Conservation (phyloP, 2,329 filamentous ascomycete species). For the Colletotrichum phormii region DNA sequence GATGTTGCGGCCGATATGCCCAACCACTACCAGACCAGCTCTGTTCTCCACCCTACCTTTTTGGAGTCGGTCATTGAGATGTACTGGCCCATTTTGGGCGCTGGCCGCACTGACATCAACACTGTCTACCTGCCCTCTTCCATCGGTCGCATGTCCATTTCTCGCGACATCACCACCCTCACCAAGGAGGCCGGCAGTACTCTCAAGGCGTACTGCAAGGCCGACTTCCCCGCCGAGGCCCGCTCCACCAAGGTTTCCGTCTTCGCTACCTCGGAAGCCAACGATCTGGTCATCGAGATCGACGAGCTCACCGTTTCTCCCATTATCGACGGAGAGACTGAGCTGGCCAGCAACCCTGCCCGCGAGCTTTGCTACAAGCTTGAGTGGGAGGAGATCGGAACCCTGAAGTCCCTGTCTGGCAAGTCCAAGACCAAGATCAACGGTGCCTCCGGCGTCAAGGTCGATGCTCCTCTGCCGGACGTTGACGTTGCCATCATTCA, state of each 20-base stretch:
- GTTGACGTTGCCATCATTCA: constrained; percentile 38
- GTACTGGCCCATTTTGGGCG: constrained; percentile 48
- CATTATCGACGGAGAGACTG: constrained; percentile 37
- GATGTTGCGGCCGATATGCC: constrained; percentile 39
- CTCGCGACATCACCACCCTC: constrained; percentile 45
- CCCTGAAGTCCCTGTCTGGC: constrained; percentile 31
- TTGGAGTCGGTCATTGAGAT: constrained; percentile 40
- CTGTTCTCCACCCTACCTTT: constrained; percentile 39
- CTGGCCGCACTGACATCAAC: constrained; percentile 43
- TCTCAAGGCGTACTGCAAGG: constrained; percentile 39
- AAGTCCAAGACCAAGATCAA: constrained; percentile 29
- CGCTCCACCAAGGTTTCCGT: constrained; percentile 38
- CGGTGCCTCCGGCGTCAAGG: constrained; percentile 22
- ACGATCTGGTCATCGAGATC: constrained; percentile 40
- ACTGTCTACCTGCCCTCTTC: constrained; percentile 49
- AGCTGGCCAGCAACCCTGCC: constrained; percentile 29
- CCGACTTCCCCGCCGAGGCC: constrained; percentile 34
- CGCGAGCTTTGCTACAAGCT: constrained; percentile 42
- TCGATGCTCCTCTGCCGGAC: constrained; percentile 30
- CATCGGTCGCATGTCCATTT: constrained; percentile 44
- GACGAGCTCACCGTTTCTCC: constrained; percentile 42
- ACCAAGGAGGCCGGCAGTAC: constrained; percentile 48
- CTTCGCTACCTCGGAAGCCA: constrained; percentile 34
- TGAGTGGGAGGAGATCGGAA: constrained; percentile 38
- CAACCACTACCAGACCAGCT: constrained; percentile 38